Evolutionary conservation across 2,329 filamentous ascomycete species (phyloP).

Genomic region (Nemania serpens): DNA sequence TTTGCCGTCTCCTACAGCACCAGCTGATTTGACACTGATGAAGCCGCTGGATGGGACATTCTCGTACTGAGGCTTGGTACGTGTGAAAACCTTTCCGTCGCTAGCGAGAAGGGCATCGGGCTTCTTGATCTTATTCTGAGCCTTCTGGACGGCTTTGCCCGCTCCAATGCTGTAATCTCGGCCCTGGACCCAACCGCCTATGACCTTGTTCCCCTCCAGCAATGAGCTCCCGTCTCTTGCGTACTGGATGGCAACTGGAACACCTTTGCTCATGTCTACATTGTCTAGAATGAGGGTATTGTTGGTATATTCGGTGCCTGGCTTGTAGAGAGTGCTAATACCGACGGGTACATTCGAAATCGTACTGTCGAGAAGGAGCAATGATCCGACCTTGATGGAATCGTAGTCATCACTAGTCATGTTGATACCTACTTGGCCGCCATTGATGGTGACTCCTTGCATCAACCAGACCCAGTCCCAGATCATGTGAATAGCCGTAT

Average conservation of each 20-base stretch:
- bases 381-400: slow-evolving; percentile 81
- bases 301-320: slow-evolving; percentile 67
- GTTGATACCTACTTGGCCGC: slow-evolving; percentile 76
- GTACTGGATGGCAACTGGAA: slow-evolving; percentile 68
- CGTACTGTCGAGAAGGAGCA: slow-evolving; percentile 80
- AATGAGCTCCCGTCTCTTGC: slow-evolving; percentile 61
- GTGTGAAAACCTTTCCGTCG: slow-evolving; percentile 75
- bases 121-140: slow-evolving; percentile 62
- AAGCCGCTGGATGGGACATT: slow-evolving; percentile 69
- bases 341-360: slow-evolving; percentile 77
- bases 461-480: slow-evolving; percentile 91
- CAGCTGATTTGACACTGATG: slow-evolving; percentile 78
- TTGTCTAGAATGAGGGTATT: slow-evolving; percentile 87
- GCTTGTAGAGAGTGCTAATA: slow-evolving; percentile 74
- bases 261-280: slow-evolving; percentile 75
- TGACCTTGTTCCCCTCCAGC: slow-evolving; percentile 69
- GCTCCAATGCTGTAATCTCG: slow-evolving; percentile 64
- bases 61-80: slow-evolving; percentile 89
- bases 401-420: slow-evolving; percentile 68
- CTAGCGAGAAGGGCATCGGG: slow-evolving; percentile 65
- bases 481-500: slow-evolving; percentile 85
- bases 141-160: slow-evolving; percentile 63
- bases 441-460: slow-evolving; percentile 75
- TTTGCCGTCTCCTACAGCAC: slow-evolving; percentile 84
- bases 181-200: slow-evolving; percentile 80